A percentile compares a stretch with the other conserved stretches of the same genome.
Conservation (phyloP, 345 rosid species). For the Salix viminalis region DNA sequence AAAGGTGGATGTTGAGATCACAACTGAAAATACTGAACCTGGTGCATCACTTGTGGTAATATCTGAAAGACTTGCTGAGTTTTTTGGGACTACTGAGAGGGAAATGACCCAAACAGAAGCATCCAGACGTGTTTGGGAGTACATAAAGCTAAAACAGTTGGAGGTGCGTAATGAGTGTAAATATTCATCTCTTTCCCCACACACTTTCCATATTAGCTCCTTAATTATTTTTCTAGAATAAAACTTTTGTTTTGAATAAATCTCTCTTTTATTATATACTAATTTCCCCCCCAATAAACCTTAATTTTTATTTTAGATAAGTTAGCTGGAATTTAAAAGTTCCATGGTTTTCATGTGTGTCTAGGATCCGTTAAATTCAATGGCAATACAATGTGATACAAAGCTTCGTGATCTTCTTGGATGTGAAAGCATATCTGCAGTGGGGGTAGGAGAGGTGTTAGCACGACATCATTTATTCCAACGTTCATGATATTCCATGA, state of each 20-base stretch:
- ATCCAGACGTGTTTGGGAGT: conserved; percentile 65
- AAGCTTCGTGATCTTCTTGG: conserved; percentile 79
- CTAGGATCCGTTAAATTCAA: conserved; percentile 71
- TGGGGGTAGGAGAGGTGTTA: conserved; percentile 67
- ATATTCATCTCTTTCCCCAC: conserved; percentile 3
- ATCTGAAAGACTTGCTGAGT: conserved; percentile 81
- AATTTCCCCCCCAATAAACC: neutral
- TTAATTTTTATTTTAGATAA: neutral
- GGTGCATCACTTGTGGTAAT: conserved; percentile 39
- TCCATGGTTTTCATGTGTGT: conserved; percentile 13
- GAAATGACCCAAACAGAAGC: conserved; percentile 64
- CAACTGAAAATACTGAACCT: conserved; percentile 43
- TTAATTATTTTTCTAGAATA: neutral
- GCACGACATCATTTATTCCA: conserved; percentile 64
- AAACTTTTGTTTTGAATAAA: neutral
- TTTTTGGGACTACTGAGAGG: conserved; percentile 59
- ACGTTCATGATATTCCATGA: conserved; percentile 43
- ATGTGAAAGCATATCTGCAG: conserved; percentile 80
- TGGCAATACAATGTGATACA: conserved; percentile 74
- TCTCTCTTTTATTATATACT: neutral
- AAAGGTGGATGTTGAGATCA: conserved; percentile 57
- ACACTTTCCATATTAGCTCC: neutral
- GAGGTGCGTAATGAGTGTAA: conserved; percentile 47
- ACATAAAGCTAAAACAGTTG: conserved; percentile 60
- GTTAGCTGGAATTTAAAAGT: neutral